Evolutionary conservation across 495 filamentous ascomycete species (phyloP).

Genomic region (Talaromyces thailandensis): DNA sequence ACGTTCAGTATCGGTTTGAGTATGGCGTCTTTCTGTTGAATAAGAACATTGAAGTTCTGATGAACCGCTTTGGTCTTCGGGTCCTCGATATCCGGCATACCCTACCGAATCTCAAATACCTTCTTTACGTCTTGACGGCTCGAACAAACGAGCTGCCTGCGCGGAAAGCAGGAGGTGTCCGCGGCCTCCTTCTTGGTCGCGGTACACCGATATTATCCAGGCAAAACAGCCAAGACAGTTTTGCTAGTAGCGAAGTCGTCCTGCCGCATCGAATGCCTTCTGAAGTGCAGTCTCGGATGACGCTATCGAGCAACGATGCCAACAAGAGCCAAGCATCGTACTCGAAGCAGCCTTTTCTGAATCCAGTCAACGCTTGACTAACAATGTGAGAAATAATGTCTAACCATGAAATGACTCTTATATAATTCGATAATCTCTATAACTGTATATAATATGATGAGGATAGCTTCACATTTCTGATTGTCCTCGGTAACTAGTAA

Average conservation of each 20-base stretch:
- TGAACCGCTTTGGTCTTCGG: slow-evolving; percentile 60
- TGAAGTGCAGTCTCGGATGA: not conserved
- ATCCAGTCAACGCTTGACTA: not conserved
- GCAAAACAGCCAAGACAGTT: slow-evolving; percentile 32
- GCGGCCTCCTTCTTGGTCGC: slow-evolving; percentile 42
- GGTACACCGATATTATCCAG: slow-evolving; percentile 27
- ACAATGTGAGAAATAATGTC: not conserved
- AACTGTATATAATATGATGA: not conserved
- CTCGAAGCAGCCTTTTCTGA: not conserved
- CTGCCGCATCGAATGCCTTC: slow-evolving; percentile 3
- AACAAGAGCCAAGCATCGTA: not conserved
- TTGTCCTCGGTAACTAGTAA: not conserved
- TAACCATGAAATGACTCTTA: not conserved
- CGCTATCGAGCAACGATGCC: not conserved
- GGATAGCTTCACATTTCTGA: not conserved
- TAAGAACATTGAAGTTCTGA: slow-evolving; percentile 83
- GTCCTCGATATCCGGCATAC: slow-evolving; percentile 85
- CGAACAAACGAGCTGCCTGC: slow-evolving; percentile 68
- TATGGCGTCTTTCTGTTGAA: slow-evolving; percentile 93
- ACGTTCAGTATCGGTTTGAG: slow-evolving; percentile 78
- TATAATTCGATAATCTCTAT: not conserved
- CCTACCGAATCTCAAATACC: slow-evolving; percentile 83
- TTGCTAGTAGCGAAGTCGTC: slow-evolving; percentile 23
- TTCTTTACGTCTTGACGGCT: slow-evolving; percentile 78
- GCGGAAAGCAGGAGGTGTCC: slow-evolving; percentile 67